Evolutionary conservation across 148 eudicot genomes (phyloP), one percentile per base, ranked within the genome.

Genomic region (Vaccinium myrtillus): DNA sequence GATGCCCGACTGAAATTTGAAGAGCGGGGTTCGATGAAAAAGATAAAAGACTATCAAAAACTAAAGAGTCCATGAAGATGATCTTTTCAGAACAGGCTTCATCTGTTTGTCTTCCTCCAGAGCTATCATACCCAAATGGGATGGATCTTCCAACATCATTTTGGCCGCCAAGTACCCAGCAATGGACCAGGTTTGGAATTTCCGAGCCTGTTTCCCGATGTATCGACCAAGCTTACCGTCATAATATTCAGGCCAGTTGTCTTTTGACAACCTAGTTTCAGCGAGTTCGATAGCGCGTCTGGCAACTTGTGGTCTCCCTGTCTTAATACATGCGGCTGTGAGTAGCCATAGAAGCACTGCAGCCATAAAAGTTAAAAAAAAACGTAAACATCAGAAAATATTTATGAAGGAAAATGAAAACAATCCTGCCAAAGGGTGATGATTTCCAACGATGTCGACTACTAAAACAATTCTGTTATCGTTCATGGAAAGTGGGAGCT

Each of bases 141-240:
- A 91, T 21, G 95, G 95, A 14, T 94, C 98, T 85, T 94, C 98
- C 14, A 94, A 69, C 98, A 94, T 86, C 95, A 91, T 91, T 89
- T 94, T 94, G 13, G 98, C 93, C 80, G 92, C 98, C 89, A 94
- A 78, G 80, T 92, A 94, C 55, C 98, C 98, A 27, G 98, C 98
- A 74, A 93, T 85, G 15, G 98, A 93, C 98, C 98, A 94, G 6
- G 98, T 94, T 85, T 94, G 98, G 78, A 11, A 74, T 88, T 92
- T 93, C 0, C 98, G 90, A 13, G 98, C 91, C 87, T 94, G 98
- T 73, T 94, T 94, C 71, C 98, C 98, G 1, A 93, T 78, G 32
- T 71, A 94, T 73, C 95, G 87, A 27, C 95, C 98, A 9, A 39
- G 90, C 88, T 93, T 94, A 30, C 98, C 98, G 13, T 94, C 98